These are phyloP conservation scores for Silene noctiflora DNA, from an alignment of 179 eudicot species.

Conservation along the genomic window DNA sequence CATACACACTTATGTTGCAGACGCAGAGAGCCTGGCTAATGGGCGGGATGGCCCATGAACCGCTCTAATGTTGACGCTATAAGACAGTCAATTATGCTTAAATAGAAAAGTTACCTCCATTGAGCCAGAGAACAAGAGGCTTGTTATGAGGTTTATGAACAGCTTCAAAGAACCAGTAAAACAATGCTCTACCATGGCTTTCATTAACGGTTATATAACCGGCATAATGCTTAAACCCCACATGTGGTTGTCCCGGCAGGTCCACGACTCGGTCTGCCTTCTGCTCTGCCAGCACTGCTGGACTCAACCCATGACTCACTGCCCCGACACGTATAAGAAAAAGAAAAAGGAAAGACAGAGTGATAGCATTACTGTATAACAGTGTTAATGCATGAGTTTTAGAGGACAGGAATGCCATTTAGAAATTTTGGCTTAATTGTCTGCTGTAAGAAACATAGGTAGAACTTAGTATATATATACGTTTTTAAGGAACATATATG, in stretches of 20 bases:
- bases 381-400: neutral
- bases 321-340: conserved; percentile 1
- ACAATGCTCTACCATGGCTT: conserved; percentile 77
- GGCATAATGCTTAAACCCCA: conserved; percentile 64
- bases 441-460: neutral
- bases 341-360: neutral
- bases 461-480: neutral
- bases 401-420: conserved; percentile 16
- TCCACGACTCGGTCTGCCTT: conserved; percentile 50
- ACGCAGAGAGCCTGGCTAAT: too few relatives aligned
- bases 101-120: conserved; percentile 57
- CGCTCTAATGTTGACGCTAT: too few relatives aligned
- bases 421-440: neutral
- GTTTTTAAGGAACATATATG: neutral
- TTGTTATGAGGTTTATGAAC: conserved; percentile 37
- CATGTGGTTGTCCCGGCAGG: conserved; percentile 75
- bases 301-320: conserved; percentile 7
- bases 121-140: conserved; percentile 81
- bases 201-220: conserved; percentile 78
- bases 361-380: neutral
- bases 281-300: conserved; percentile 33
- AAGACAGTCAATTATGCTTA: too few relatives aligned
- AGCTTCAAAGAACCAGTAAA: conserved; percentile 94
- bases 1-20: too few relatives aligned
- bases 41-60: too few relatives aligned